Base-by-base conservation (phyloP, 805 yeast genomes). In the Candida boidinii region DNA sequence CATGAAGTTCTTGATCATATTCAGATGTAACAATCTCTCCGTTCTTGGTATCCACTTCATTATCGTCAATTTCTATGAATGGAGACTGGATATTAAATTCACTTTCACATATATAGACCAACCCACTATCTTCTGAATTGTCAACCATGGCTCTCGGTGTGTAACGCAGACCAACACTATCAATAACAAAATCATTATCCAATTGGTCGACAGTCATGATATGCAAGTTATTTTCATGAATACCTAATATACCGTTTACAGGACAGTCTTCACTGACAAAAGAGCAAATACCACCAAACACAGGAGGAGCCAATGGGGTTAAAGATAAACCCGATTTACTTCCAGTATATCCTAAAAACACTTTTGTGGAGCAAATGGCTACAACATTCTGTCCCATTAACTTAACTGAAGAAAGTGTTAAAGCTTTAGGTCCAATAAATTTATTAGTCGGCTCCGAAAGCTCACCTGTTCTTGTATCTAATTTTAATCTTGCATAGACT, bases 341-440 rank as follows among this genome's bases (percentile, higher is more conserved):
- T 12, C 37, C 23, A n/a, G 58, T 51, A 42, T 64, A 68, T 1
- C 77, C 73, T 7, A 76, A 38, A 73, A 82, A 80, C 0, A 79
- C 53, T 29, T 70, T 57, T 0, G 79, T 56, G 3, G 81, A 73
- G 11, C 71, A 46, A 0, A 78, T 78, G 22, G 72, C 42, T 3
- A 74, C 53, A 2, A 58, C 60, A 10, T 55, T 51, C 30, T 56
- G 56, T 3, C 48, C 54, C 25, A 38, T 36, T 23, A 58, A 28
- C 7, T 32, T 47, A 9, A 73, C 46, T 8, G 47, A 43, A 2
- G 73, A 58, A 4, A 87, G 53, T 3, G 47, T 45, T 0, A 87
- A 79, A 0, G 82, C 74, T 26, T 66, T 65, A 0, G 82, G 68
- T 0, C 97, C 97, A 19, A 85, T 51, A 47, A 80, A 86, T 46